These are phyloP conservation scores for Cystoisospora suis DNA, from an alignment of 169 alveolate genomes.

Conservation along the genomic window DNA sequence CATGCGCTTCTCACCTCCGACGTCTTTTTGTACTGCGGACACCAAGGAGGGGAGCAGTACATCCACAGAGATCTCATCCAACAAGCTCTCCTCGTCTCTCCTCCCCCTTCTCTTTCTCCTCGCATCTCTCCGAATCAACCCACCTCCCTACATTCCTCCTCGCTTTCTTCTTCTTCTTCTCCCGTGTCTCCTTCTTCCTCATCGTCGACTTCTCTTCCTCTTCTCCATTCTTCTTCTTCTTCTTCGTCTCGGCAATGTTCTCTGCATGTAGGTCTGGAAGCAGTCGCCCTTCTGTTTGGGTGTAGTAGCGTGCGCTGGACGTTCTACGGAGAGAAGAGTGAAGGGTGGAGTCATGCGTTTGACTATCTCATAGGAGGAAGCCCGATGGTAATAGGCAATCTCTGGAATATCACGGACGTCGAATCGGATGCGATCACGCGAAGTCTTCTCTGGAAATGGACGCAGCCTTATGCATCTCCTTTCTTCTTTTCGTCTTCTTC, in stretches of 20 bases:
- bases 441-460: constrained; percentile 77
- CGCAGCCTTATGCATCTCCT: constrained; percentile 73
- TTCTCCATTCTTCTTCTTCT: neutral
- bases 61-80: constrained; percentile 67
- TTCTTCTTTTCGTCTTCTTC: neutral
- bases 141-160: neutral
- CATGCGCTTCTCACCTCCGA: constrained; percentile 56
- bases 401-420: constrained; percentile 77
- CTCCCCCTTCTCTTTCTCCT: neutral
- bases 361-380: constrained; percentile 73
- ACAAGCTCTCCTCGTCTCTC: constrained; percentile 48
- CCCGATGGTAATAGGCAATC: constrained; percentile 72
- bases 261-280: constrained; percentile 50
- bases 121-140: neutral
- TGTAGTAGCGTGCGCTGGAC: constrained; percentile 76
- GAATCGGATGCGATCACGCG: constrained; percentile 75
- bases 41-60: constrained; percentile 79
- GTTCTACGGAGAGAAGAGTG: constrained; percentile 65
- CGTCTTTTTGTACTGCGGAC: constrained; percentile 75
- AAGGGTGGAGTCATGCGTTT: constrained; percentile 69
- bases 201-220: neutral
- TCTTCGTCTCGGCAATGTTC: neutral
- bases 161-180: neutral
- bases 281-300: constrained; percentile 74
- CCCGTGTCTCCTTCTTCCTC: neutral